Evolutionary conservation across 2,329 filamentous ascomycete genomes (phyloP).

Genomic region (Fusarium mangiferae): DNA sequence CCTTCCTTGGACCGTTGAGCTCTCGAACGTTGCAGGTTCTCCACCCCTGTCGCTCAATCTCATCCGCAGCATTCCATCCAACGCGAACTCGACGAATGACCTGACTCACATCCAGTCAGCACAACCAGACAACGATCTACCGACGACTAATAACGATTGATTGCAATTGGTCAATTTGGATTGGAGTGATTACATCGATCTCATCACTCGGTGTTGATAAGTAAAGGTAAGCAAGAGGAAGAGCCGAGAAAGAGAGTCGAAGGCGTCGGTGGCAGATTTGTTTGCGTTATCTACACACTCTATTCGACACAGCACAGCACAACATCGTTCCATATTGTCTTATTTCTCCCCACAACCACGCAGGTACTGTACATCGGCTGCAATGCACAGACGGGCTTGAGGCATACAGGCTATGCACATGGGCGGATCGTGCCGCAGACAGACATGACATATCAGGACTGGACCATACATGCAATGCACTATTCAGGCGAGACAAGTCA

Average conservation of each 20-base stretch:
- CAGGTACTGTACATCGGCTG: constrained; percentile 26
- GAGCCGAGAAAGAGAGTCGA: constrained; percentile 5
- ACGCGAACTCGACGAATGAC: constrained; percentile 19
- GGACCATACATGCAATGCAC: not conserved
- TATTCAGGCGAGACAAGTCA: constrained; percentile 28
- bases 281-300: constrained; percentile 9
- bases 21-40: constrained; percentile 10
- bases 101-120: constrained; percentile 16
- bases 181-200: not conserved
- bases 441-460: not conserved
- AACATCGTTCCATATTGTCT: constrained; percentile 15
- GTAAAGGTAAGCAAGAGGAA: constrained; percentile 29
- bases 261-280: constrained; percentile 18
- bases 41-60: constrained; percentile 11
- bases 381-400: constrained; percentile 17
- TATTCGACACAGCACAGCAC: constrained; percentile 1
- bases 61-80: constrained; percentile 30
- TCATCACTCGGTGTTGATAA: not conserved
- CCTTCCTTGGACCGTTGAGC: constrained; percentile 7
- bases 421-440: constrained; percentile 25
- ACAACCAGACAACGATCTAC: constrained; percentile 27
- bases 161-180: constrained; percentile 4
- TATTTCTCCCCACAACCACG: constrained; percentile 21
- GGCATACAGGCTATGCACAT: constrained; percentile 21
- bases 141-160: constrained; percentile 7